Base-by-base conservation (phyloP, 345 rosid species). In the Citrus sp. region DNA sequence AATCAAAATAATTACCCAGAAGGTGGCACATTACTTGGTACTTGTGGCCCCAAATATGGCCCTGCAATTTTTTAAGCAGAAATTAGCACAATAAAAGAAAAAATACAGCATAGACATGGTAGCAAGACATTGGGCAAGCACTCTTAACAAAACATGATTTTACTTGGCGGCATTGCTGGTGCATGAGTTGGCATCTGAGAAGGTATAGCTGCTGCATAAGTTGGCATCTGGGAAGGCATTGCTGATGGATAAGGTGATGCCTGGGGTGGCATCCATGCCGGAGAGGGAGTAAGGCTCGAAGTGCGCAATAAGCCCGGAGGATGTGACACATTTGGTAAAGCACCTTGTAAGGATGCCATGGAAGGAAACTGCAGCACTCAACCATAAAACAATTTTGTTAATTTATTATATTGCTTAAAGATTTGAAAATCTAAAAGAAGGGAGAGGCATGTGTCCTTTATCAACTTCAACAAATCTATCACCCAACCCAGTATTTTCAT, bases 351-450 rank as follows among this genome's bases (percentile, higher is more conserved):
- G 72, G 97, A 65, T 27, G 80, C 83, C 93, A 94, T 86, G 72
- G 96, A 87, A 85, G 96, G 97, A 82, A 94, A 96, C 95, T 88
- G 78, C 84, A 91, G n/a, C 76, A 74, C 21, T 73, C 73, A 66
- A 79, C 51, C 25, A 79, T 2, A 78, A 40, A 37, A 24, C 14
- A 49, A 61, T 14, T 72, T 27, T 59, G 24, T 37, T 60, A 24
- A 37, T 73, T n/a, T 38, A 60, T 60, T 60, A 34, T 14, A 16
- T 63, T 13, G 54, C 76, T 25, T 25, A 24, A 16, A 73, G 67
- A 60, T 73, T 58, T 72, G 65, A 35, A 13, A 10, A 35, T 27
- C 2, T 22, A 72, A 72, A 56, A 56, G 54, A 35, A 73, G 32
- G 63, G 76, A 40, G 55, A 3, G 12, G 30, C 3, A 25, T 28